Base-by-base conservation (phyloP, 371 early-diverging fungal genomes). In the Circinella umbellata region DNA sequence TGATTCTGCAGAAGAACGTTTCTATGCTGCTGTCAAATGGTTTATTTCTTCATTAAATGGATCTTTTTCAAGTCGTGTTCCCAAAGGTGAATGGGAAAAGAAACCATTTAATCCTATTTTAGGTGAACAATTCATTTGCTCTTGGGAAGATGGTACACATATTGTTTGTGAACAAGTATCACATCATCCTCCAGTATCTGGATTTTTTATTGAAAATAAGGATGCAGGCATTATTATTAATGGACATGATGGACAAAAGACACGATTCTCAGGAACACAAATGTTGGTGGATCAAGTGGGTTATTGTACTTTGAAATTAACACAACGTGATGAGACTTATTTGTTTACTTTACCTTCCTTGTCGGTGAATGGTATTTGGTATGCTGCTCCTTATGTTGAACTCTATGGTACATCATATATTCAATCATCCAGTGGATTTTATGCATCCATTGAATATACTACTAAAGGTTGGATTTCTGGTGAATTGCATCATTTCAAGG, bases 81-180 rank as follows among this genome's bases (percentile, higher is more conserved):
- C 93, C 27, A 87, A 89, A 73, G 82, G 86, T 53, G 89, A 87
- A 73, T 90, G 88, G 80, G 94, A 94, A 71, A 94, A 93, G 86
- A 94, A 94, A 72, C 94, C 94, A 4, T 94, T 89, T 71, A 94
- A 94, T 70, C 94, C 94, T n/a, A 92, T 94, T 51, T 82, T 94
- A 3, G 94, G 94, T 63, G 94, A 94, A 69, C 91, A 92, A 74
- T 93, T 92, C 75, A 74, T 86, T 61, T 90, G 90, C 36, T 69
- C 81, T 34, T 93, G 92, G 93, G 81, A 86, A n/a, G 88, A 90
- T 64, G 85, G 85, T 42, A 90, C 90, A 9, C 74, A 76, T 71
- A 85, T 93, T 69, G 76, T 85, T 8, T 90, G 91, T 60, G 93
- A 92, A 73, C 94, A 93, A 77, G 91, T 89, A 34, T 86, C 86